Base-by-base conservation (phyloP, 169 alveolate species). In the Eimeria necatrix region DNA sequence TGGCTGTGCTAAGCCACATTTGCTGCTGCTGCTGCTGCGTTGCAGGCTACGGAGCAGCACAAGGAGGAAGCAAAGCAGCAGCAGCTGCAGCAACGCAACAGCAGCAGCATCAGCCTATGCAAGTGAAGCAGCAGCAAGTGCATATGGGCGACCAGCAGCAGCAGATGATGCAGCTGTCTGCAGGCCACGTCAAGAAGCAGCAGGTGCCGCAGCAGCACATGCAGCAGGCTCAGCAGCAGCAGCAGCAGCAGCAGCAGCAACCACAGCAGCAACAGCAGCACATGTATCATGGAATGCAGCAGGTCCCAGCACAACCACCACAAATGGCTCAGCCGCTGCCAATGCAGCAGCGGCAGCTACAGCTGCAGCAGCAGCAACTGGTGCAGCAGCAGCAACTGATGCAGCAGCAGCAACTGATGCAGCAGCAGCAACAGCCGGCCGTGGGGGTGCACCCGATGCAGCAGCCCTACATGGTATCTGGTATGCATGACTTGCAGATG, bases 161-260 rank as follows among this genome's bases (percentile, higher is more conserved):
- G 22, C 26, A 61, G 14, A 5, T n/a, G 7, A 68, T 41, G 16
- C 7, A 18, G 6, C 51, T 48, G 16, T 18, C 22, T 68, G 16
- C 78, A 68, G 51, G 4, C 48, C 78, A 68, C 22, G 10, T 48
- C 9, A n/a, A 7, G 78, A 68, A 68, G 78, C 22, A 5, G 68
- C 68, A 56, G 68, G 68, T 56, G 41, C 41, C 9, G 41, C 41
- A 32, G 41, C 41, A 32, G 41, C 41, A 32, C 41, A 32, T 24
- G 78, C 78, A 68, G 78, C 78, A n/a, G 78, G 51, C 6, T 9
- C 78, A n/a, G 78, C 78, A n/a, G 78, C 78, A n/a, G 78, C 78
- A n/a, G 78, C 78, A n/a, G 78, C 48, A n/a, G 78, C 78, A n/a
- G 78, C 7, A 8, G 46, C 46, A 5, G 46, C 18, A 0, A 9